Percentiles rank a stretch among this genome's conserved stretches.
Conservation (phyloP, 257 asterid genomes). For the Echites panduratus region DNA sequence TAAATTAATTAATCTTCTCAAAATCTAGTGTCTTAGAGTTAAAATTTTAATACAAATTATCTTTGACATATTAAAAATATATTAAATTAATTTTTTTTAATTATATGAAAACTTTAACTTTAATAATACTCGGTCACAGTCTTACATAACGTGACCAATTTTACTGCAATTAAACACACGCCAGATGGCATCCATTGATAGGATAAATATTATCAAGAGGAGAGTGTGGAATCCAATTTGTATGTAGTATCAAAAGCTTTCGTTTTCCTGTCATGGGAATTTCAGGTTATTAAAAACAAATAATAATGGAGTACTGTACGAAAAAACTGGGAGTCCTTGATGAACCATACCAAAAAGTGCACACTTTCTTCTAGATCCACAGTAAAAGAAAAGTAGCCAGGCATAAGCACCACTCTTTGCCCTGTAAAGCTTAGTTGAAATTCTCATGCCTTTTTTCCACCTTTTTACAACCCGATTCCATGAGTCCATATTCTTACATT, state of each 20-base stretch:
- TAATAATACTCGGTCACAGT: too few species aligned
- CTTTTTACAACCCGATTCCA: conserved; percentile 1
- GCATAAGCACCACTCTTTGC: neutral
- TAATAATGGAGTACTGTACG: neutral
- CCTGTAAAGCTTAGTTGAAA: neutral
- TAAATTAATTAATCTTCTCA: too few species aligned
- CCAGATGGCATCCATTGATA: neutral
- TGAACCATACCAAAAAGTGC: too few species aligned
- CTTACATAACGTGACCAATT: neutral
- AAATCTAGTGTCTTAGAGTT: too few species aligned
- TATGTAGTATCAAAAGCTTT: neutral
- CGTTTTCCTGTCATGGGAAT: neutral
- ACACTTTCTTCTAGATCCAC: neutral
- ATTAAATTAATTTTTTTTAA: too few species aligned
- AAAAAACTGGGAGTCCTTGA: neutral
- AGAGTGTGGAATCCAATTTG: neutral
- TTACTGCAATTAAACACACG: neutral
- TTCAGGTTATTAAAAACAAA: neutral
- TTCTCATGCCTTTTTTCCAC: neutral
- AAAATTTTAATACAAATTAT: too few species aligned
- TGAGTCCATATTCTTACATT: neutral
- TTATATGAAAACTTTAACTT: too few species aligned
- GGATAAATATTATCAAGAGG: neutral
- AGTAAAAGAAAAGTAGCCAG: neutral
- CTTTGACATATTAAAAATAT: too few species aligned